Percentiles rank a stretch among this genome's conserved stretches.
Conservation (phyloP, 2,329 filamentous ascomycete species). For the Phaeomoniella chlamydospora region DNA sequence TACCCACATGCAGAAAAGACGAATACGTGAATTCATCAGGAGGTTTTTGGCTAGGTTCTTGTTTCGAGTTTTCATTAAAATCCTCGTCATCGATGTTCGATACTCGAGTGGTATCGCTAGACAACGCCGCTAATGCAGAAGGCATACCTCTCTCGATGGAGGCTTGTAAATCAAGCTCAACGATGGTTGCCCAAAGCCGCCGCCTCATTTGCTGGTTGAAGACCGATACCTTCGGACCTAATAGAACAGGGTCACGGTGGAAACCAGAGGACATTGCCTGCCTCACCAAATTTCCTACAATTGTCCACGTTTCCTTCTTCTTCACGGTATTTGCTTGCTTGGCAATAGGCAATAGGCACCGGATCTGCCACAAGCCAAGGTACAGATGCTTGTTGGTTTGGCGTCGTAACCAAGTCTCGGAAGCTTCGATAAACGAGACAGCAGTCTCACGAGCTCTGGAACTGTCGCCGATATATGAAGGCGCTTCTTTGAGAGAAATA, state of each 20-base stretch:
- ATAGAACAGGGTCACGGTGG: constrained; percentile 30
- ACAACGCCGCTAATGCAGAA: constrained; percentile 15
- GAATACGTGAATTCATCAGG: constrained; percentile 11
- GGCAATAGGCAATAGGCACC: constrained; percentile 30
- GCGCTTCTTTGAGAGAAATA: constrained; percentile 4
- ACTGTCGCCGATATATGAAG: constrained; percentile 7
- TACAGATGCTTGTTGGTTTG: constrained; percentile 37
- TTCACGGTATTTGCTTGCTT: constrained; percentile 33
- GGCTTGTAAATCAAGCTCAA: constrained; percentile 41
- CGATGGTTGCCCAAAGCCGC: constrained; percentile 41
- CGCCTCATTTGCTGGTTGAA: constrained; percentile 39
- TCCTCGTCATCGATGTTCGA: constrained; percentile 16
- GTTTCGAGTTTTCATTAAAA: constrained; percentile 7
- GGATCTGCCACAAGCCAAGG: constrained; percentile 32
- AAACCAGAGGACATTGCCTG: constrained; percentile 34
- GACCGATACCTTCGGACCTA: constrained; percentile 19
- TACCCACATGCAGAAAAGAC: constrained; percentile 14
- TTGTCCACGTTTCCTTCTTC: constrained; percentile 34
- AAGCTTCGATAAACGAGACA: constrained; percentile 10
- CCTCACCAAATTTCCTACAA: constrained; percentile 29
- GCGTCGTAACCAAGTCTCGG: constrained; percentile 8
- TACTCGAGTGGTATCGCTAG: not conserved
- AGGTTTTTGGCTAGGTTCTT: constrained; percentile 9
- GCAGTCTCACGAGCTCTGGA: constrained; percentile 7
- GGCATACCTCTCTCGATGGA: constrained; percentile 40